Base-by-base conservation (phyloP, 2,329 filamentous ascomycete genomes). In the Dactylonectria estremocensis region DNA sequence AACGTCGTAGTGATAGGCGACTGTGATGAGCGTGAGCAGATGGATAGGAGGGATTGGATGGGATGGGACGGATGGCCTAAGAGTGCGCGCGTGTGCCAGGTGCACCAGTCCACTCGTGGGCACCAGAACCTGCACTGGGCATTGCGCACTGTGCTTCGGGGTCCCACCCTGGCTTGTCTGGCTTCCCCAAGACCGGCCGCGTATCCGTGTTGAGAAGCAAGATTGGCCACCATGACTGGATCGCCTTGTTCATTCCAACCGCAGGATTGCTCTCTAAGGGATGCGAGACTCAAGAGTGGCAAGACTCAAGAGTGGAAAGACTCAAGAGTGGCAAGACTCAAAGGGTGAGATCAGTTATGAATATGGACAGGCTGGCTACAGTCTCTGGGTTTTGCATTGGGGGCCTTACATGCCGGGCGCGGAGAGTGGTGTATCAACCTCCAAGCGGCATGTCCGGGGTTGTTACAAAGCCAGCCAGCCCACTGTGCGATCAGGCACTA, bases 81-180 rank as follows among this genome's bases (percentile, higher is more conserved):
- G 58, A 40, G 35, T 37, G 35, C 43, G 53, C 14, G 48, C 46
- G 63, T 50, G 63, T 35, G 52, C 50, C 46, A 57, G 40, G 63
- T 35, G 52, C 50, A 56, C 58, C 58, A 62, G 46, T 61, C 58
- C 58, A 58, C 46, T 61, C 18, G 45, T 37, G 62, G 16, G 31
- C 45, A 16, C 49, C n/a, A 14, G 14, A 53, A 48, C 24, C 24
- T 18, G 57, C 52, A 66, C 63, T 52, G 57, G 49, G 40, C 24
- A 24, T 18, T 9, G 35, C 52, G 52, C 63, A 66, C 63, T 55
- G 63, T 66, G 50, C 45, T 62, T 61, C 58, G 61, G 64, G 58
- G 53, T 66, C 35, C 28, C 37, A 53, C 49, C 28, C 24, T 61
- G 58, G 58, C 64, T 59, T 48, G 57, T 24, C 43, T 49, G 35